A percentile compares a stretch with the other conserved stretches of the same genome.
These are phyloP conservation scores for Sugiyamaella pinicola DNA, from an alignment of 1,139 yeast genomes.

Conservation along the genomic window DNA sequence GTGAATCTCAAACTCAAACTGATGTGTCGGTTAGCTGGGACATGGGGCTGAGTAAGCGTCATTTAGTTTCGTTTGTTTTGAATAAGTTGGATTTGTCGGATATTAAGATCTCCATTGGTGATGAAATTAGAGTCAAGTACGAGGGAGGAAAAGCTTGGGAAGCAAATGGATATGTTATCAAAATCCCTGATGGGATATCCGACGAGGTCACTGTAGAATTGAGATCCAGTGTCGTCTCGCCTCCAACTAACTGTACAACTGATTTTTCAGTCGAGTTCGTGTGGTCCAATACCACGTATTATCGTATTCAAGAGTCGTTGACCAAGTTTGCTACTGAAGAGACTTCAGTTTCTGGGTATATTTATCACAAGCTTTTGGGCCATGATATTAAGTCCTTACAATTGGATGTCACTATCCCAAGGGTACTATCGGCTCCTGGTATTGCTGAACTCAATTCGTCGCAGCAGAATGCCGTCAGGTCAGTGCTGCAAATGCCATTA, in stretches of 20 bases:
- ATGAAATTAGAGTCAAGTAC: slow-evolving; percentile 66
- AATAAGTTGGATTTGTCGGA: slow-evolving; percentile 68
- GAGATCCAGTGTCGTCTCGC: slow-evolving; percentile 37
- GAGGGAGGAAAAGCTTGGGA: slow-evolving; percentile 59
- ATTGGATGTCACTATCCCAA: slow-evolving; percentile 49
- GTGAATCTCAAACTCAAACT: slow-evolving; percentile 78
- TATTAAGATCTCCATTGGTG: slow-evolving; percentile 82
- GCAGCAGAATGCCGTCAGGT: slow-evolving; percentile 74
- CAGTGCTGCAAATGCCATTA: slow-evolving; percentile 72
- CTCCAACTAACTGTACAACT: slow-evolving; percentile 64
- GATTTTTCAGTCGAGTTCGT: slow-evolving; percentile 86
- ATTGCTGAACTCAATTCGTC: slow-evolving; percentile 73
- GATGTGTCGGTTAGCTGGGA: slow-evolving; percentile 79
- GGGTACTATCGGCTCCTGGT: slow-evolving; percentile 63
- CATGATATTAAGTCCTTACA: slow-evolving; percentile 56
- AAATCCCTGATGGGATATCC: slow-evolving; percentile 66
- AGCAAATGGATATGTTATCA: slow-evolving; percentile 69
- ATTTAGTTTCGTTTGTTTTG: slow-evolving; percentile 68
- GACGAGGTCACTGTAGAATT: slow-evolving; percentile 79
- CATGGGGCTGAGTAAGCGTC: slow-evolving; percentile 62
- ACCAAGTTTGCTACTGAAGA: slow-evolving; percentile 70
- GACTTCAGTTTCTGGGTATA: slow-evolving; percentile 71
- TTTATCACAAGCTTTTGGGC: slow-evolving; percentile 81
- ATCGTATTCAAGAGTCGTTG: slow-evolving; percentile 81
- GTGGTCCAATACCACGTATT: slow-evolving; percentile 86